These are phyloP conservation scores for Neopestalotiopsis rosae DNA, from an alignment of 2,329 filamentous ascomycete species.

Conservation along the genomic window DNA sequence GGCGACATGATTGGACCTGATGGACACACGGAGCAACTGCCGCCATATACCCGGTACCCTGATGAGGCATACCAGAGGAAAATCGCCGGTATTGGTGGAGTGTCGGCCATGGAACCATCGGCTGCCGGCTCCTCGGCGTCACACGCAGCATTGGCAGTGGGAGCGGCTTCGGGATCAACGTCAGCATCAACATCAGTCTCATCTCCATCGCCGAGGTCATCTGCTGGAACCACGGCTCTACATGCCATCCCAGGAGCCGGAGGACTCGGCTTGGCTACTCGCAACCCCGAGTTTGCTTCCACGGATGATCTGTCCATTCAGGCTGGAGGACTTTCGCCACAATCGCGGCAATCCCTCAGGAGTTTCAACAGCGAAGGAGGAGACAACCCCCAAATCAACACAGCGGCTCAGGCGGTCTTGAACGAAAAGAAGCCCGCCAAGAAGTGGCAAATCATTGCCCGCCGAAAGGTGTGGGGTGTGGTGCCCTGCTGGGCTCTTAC, in stretches of 20 bases:
- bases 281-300: slow-evolving; percentile 67
- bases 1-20: slow-evolving; percentile 86
- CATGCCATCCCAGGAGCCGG: slow-evolving; percentile 59
- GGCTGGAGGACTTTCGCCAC: slow-evolving; percentile 41
- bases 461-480: slow-evolving; percentile 61
- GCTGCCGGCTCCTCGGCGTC: slow-evolving; percentile 16
- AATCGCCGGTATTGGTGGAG: slow-evolving; percentile 38
- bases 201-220: slow-evolving; percentile 20
- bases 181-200: slow-evolving; percentile 18
- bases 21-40: slow-evolving; percentile 88
- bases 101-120: slow-evolving; percentile 16
- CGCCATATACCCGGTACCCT: slow-evolving; percentile 89
- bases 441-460: slow-evolving; percentile 59
- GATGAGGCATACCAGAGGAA: slow-evolving; percentile 71
- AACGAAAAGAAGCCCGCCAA: slow-evolving; percentile 55
- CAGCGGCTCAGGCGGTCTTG: slow-evolving; percentile 47
- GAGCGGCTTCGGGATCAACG: not conserved
- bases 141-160: not conserved
- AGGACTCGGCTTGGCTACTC: slow-evolving; percentile 64
- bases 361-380: slow-evolving; percentile 57
- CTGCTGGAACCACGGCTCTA: slow-evolving; percentile 22
- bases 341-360: slow-evolving; percentile 56
- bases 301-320: slow-evolving; percentile 53
- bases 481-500: slow-evolving; percentile 67
- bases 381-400: slow-evolving; percentile 61